Percentiles rank a stretch among this genome's conserved stretches.
These are phyloP conservation scores for Metschnikowia hibisci DNA, from an alignment of 805 yeast genomes.

Conservation along the genomic window DNA sequence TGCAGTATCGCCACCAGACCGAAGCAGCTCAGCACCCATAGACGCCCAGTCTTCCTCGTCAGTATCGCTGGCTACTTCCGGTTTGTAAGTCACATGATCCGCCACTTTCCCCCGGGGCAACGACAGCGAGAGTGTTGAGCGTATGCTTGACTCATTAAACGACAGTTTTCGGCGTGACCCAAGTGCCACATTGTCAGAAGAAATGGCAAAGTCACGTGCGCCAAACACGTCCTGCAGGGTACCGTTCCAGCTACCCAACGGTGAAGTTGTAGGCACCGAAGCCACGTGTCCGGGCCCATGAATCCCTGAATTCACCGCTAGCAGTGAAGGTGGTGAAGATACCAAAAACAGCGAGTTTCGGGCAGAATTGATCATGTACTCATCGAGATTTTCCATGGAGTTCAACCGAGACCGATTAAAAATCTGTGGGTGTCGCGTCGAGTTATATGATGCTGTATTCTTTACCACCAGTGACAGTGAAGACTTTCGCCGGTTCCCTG, in stretches of 20 bases:
- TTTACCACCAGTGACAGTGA: slow-evolving; percentile 25
- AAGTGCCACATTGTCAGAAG: slow-evolving; percentile 21
- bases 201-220: slow-evolving; percentile 10
- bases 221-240: slow-evolving; percentile 7
- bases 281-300: slow-evolving; percentile 10
- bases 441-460: slow-evolving; percentile 19
- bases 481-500: slow-evolving; percentile 25
- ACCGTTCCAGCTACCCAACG: slow-evolving; percentile 23
- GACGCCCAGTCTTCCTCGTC: slow-evolving; percentile 98
- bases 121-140: slow-evolving; percentile 36
- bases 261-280: slow-evolving; percentile 22
- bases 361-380: slow-evolving; percentile 40
- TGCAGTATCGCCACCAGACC: slow-evolving; percentile 26
- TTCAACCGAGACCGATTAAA: slow-evolving; percentile 39
- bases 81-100: slow-evolving; percentile 4
- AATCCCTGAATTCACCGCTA: slow-evolving; percentile 6
- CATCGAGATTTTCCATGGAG: slow-evolving; percentile 41
- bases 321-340: slow-evolving; percentile 32
- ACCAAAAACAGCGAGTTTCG: slow-evolving; percentile 32
- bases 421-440: slow-evolving; percentile 23
- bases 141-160: slow-evolving; percentile 41
- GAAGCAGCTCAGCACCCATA: slow-evolving; percentile 72
- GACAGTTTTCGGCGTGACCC: slow-evolving; percentile 35
- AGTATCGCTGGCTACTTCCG: slow-evolving; percentile 52
- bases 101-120: slow-evolving; percentile 14